Conservation (phyloP, 1,139 yeast genomes). For the Yamadazyma spencermartinsiae region DNA sequence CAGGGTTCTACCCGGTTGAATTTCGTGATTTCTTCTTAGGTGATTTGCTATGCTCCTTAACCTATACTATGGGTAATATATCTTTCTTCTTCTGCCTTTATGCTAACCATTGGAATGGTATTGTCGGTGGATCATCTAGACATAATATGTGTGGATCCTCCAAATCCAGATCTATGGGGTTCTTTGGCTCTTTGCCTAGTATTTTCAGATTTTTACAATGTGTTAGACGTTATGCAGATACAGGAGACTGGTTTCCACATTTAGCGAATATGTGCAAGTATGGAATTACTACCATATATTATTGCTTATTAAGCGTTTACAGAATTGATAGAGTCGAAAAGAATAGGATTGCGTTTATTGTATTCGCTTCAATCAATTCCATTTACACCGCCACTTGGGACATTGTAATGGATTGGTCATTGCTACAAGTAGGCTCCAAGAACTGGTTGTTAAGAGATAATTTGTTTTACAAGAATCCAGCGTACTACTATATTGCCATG, state of each 20-base stretch:
- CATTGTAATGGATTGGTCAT: constrained; percentile 92
- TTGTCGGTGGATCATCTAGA: constrained; percentile 35
- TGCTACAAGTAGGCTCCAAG: constrained; percentile 65
- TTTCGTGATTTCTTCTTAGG: constrained; percentile 92
- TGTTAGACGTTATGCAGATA: constrained; percentile 84
- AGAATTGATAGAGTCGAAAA: constrained; percentile 54
- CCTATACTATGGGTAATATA: constrained; percentile 83
- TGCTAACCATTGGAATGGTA: constrained; percentile 64
- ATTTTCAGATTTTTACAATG: constrained; percentile 92
- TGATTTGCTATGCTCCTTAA: constrained; percentile 83
- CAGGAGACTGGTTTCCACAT: constrained; percentile 97
- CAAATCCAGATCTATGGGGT: constrained; percentile 75
- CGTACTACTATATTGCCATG: constrained; percentile 73
- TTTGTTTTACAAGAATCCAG: constrained; percentile 57
- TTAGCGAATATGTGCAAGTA: constrained; percentile 88
- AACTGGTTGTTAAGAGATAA: constrained; percentile 68
- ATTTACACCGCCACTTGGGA: constrained; percentile 80
- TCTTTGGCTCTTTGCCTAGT: constrained; percentile 79
- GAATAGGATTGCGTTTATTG: constrained; percentile 61
- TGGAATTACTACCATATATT: constrained; percentile 62
- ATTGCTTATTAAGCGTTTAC: constrained; percentile 75
- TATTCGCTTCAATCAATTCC: constrained; percentile 75
- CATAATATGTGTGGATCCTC: constrained; percentile 69
- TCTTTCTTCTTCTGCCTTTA: constrained; percentile 86
- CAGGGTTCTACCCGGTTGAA: constrained; percentile 93